Conservation (phyloP, 2,329 filamentous ascomycete genomes). For the Epichloe festucae region DNA sequence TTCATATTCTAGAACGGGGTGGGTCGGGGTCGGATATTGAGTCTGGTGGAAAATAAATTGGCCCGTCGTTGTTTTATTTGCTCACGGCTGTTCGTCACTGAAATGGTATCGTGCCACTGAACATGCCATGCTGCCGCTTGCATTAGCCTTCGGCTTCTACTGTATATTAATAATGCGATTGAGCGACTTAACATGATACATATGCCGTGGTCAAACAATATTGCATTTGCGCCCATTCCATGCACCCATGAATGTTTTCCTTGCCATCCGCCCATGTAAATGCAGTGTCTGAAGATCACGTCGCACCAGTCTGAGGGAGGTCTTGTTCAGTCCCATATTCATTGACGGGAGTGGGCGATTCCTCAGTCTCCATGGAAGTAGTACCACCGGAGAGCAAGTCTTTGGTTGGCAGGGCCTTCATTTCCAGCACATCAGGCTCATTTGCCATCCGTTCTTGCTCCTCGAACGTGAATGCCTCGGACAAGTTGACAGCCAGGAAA, state of each 20-base stretch:
- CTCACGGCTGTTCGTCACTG: neutral
- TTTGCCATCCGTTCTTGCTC: slow-evolving; percentile 38
- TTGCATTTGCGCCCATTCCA: neutral
- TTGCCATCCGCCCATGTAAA: neutral
- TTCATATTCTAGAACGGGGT: neutral
- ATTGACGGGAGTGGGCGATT: neutral
- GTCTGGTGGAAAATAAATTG: neutral
- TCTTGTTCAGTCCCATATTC: neutral
- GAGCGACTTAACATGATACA: no score
- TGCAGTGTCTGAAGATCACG: neutral
- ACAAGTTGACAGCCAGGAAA: slow-evolving; percentile 51
- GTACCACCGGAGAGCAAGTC: slow-evolving; percentile 12
- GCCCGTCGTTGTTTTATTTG: neutral
- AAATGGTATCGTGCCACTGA: no score
- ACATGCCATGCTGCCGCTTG: no score
- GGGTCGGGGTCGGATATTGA: no score
- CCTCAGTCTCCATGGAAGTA: neutral
- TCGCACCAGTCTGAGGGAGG: neutral
- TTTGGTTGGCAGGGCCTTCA: slow-evolving; percentile 25
- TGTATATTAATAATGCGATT: no score
- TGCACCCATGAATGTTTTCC: neutral
- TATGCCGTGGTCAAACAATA: no score
- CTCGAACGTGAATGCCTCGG: slow-evolving; percentile 48
- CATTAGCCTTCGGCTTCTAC: no score
- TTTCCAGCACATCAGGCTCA: slow-evolving; percentile 35